phyloP scores from a whole-genome alignment of 2,329 filamentous ascomycete species.

The Thelonectria discophora region DNA sequence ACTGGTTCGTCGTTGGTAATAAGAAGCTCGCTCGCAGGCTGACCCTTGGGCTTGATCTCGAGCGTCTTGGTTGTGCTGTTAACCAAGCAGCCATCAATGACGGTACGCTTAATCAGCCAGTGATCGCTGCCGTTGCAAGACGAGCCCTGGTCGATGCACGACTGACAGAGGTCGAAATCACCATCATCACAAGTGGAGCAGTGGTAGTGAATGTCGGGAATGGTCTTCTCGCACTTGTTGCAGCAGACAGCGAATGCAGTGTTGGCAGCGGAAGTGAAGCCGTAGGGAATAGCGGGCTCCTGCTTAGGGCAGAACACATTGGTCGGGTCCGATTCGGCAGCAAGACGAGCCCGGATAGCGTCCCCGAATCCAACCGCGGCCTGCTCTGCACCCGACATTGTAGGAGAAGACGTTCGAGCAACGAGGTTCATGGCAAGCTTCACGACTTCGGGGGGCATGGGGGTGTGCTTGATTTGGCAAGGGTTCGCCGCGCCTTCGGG shows the following conservation, averaged over 20 bases:
- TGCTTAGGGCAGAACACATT: constrained; percentile 16
- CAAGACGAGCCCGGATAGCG: not conserved
- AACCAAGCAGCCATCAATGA: constrained; percentile 80
- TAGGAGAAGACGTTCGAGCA: not conserved
- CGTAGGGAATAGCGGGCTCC: constrained; percentile 3
- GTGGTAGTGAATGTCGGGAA: constrained; percentile 88
- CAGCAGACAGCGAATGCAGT: constrained; percentile 83
- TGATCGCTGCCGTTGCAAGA: constrained; percentile 82
- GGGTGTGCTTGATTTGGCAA: not conserved
- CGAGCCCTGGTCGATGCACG: constrained; percentile 78
- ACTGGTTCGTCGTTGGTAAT: constrained; percentile 38
- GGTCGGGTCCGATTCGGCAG: constrained; percentile 7
- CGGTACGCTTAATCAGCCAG: constrained; percentile 92
- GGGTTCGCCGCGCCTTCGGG: too few relatives aligned
- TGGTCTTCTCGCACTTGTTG: constrained; percentile 84
- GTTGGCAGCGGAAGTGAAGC: constrained; percentile 23
- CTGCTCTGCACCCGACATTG: too few relatives aligned
- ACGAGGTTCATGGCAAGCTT: not conserved
- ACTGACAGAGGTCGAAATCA: constrained; percentile 90
- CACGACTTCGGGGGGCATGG: not conserved
- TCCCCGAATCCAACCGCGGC: not conserved
- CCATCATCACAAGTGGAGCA: constrained; percentile 93
- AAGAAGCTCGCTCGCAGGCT: too few relatives aligned
- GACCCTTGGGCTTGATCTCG: constrained; percentile 68
- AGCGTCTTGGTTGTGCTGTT: constrained; percentile 88